These are phyloP conservation scores for Rugonectria rugulosa DNA, from an alignment of 2,329 filamentous ascomycete species.

Conservation along the genomic window DNA sequence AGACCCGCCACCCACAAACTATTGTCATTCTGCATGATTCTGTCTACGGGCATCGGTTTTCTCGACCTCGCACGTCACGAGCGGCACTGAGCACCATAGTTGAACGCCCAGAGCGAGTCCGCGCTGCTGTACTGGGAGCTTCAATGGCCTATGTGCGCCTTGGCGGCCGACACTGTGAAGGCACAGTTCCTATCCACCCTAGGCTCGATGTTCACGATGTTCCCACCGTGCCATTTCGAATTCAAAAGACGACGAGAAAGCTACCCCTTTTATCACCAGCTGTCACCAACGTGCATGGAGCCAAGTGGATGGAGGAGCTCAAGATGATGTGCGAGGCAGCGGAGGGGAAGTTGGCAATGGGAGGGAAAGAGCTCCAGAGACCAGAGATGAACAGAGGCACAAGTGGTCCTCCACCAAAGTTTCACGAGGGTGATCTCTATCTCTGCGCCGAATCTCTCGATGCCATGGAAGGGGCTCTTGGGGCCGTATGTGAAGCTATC, in stretches of 20 bases:
- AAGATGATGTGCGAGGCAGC: conserved; percentile 84
- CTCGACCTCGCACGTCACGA: conserved; percentile 79
- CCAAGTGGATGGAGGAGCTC: conserved; percentile 92
- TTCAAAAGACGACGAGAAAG: conserved; percentile 78
- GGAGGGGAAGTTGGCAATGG: conserved; percentile 77
- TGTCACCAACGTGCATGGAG: conserved; percentile 91
- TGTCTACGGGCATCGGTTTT: conserved; percentile 93
- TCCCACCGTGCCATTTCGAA: conserved; percentile 77
- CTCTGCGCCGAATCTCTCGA: conserved; percentile 85
- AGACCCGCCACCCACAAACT: conserved; percentile 62
- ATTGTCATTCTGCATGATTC: conserved; percentile 90
- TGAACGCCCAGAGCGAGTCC: conserved; percentile 89
- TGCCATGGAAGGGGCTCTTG: conserved; percentile 89
- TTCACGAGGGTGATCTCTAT: conserved; percentile 92
- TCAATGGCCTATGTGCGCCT: conserved; percentile 90
- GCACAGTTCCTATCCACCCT: conserved; percentile 72
- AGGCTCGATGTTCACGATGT: conserved; percentile 61
- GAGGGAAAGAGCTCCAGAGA: conserved; percentile 79
- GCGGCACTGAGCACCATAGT: conserved; percentile 81
- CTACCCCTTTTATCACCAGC: conserved; percentile 76
- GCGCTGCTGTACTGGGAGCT: conserved; percentile 82
- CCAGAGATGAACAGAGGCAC: conserved; percentile 65
- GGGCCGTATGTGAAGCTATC: conserved; percentile 91
- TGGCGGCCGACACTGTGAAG: conserved; percentile 79
- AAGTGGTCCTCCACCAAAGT: conserved; percentile 58